Evolutionary conservation across 768 basidiomycete species (phyloP).

Genomic region (Auricularia heimuer): DNA sequence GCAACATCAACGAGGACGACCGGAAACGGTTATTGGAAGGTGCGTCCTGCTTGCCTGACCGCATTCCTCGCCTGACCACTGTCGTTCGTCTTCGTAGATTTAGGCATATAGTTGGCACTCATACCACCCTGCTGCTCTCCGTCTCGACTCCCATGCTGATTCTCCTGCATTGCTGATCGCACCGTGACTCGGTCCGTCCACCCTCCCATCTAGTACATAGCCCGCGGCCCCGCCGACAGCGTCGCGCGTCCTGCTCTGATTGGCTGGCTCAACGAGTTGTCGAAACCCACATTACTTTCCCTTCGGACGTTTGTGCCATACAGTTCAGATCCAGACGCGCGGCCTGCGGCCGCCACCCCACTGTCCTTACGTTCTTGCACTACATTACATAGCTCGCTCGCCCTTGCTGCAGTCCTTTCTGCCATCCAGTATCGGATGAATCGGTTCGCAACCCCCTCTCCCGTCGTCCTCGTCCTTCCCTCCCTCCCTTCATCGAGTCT

Average conservation of each 20-base stretch:
- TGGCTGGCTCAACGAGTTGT: background rate
- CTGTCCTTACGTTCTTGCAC: background rate
- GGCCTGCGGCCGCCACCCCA: background rate
- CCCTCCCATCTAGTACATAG: background rate
- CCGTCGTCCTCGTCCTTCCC: background rate
- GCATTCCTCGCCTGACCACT: background rate
- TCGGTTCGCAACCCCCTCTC: too few relatives aligned
- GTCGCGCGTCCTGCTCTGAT: background rate
- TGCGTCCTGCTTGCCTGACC: slow-evolving; percentile 15
- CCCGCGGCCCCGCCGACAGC: background rate
- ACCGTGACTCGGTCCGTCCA: background rate
- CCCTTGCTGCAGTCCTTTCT: background rate
- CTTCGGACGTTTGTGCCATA: background rate
- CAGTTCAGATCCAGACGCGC: background rate
- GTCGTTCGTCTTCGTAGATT: background rate
- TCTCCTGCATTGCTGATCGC: background rate
- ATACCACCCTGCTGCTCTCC: background rate
- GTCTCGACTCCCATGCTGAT: background rate
- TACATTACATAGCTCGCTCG: background rate
- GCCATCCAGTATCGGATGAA: background rate
- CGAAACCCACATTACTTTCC: background rate
- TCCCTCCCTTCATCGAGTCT: background rate
- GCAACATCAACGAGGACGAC: slow-evolving; percentile 66
- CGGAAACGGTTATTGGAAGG: slow-evolving; percentile 66
- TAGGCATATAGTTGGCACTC: background rate